phyloP scores from a whole-genome alignment of 305 asterid genomes.

The Caryopteris hybrid region DNA sequence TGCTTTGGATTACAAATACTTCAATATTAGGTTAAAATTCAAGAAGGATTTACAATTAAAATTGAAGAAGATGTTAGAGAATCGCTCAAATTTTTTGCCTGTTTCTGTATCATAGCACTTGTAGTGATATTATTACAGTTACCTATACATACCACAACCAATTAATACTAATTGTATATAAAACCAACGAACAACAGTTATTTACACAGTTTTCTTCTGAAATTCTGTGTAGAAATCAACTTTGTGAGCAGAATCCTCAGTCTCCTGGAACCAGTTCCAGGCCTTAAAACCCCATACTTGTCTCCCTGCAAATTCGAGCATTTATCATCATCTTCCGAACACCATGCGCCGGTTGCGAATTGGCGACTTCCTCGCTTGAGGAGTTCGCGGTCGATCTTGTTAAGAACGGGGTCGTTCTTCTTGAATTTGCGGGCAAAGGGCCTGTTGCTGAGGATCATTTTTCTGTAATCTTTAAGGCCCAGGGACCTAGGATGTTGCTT shows the following conservation, averaged over 20 bases:
- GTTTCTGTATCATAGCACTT: not conserved
- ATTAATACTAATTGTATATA: not conserved
- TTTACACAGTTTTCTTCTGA: constrained; percentile 44
- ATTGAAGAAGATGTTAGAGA: too few relatives aligned
- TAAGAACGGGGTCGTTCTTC: constrained; percentile 56
- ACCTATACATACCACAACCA: not conserved
- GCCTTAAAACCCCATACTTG: constrained; percentile 59
- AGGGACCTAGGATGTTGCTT: constrained; percentile 79
- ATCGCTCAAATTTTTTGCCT: too few relatives aligned
- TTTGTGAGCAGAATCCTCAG: constrained; percentile 44
- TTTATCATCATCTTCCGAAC: constrained; percentile 24
- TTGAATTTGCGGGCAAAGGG: constrained; percentile 87
- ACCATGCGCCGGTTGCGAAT: constrained; percentile 72
- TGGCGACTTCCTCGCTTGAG: constrained; percentile 47
- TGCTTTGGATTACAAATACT: too few relatives aligned
- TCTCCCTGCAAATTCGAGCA: constrained; percentile 51
- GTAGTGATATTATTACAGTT: not conserved
- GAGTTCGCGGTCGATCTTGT: constrained; percentile 69
- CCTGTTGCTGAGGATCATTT: constrained; percentile 59
- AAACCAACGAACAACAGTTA: constrained; percentile 1
- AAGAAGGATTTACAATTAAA: too few relatives aligned
- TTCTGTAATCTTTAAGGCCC: constrained; percentile 62
- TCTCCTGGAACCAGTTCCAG: constrained; percentile 68
- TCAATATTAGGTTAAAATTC: too few relatives aligned
- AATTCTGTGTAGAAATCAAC: constrained; percentile 35